Base-by-base conservation (phyloP, 129 eudicot species). In the Mikania micrantha region DNA sequence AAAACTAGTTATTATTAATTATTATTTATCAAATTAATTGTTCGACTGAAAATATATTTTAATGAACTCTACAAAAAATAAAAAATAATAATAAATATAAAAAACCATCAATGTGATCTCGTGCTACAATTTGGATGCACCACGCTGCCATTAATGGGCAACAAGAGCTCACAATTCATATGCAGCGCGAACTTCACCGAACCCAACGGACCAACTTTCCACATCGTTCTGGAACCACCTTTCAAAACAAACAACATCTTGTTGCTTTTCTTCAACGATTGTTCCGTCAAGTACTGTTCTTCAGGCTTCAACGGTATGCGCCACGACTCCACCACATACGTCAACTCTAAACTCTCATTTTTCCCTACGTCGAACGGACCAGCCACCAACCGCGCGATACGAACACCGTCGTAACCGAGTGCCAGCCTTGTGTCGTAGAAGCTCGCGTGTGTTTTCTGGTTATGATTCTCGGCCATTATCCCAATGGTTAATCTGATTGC, bases 161-260 rank as follows among this genome's bases (percentile, higher is more conserved):
- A 71, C 31, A 9, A 20, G 11, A 91, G 82, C 9, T 63, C 40
- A 69, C 97, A 91, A 69, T 79, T 15, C 76, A 91, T 62, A 62
- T 75, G 77, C 73, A 83, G 60, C 84, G 80, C 58, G 78, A 87
- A 87, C 80, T 83, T 87, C 9, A 83, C 78, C 10, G 90, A 81
- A 2, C 91, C 89, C n/a, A 91, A 21, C 4, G 84, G 80, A 48
- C 95, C 83, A 4, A 87, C 81, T 44, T 82, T 72, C 97, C 97
- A 91, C 60, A 73, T 72, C 0, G 97, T 83, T 72, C 79, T 80
- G 5, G 86, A 52, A 24, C 70, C 82, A 56, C 97, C 97, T 20
- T 71, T 74, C 25, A 91, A 40, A n/a, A 75, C 79, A 42, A 87
- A 85, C 44, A 19, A 10, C 6, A 85, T 64, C 64, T 25, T 1